Evolutionary conservation across 2,329 filamentous ascomycete genomes (phyloP).

Genomic region (Ceratocystis cacaofunesta): DNA sequence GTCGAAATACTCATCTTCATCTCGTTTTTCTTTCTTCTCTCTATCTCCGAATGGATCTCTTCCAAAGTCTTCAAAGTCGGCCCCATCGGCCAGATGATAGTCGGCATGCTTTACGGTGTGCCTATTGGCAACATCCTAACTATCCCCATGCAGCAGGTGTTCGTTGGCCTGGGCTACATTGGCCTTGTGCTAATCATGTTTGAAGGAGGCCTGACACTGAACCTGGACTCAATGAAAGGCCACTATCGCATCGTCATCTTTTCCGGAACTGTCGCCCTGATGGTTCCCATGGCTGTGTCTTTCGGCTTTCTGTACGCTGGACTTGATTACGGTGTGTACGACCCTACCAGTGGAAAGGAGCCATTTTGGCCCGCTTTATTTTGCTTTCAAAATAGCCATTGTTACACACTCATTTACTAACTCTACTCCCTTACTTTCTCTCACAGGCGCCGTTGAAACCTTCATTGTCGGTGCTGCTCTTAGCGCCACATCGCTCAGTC

Average conservation of each 20-base stretch:
- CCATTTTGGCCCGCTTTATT: neutral
- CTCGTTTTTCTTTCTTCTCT: conserved; percentile 32
- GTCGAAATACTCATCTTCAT: conserved; percentile 28
- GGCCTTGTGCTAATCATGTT: conserved; percentile 37
- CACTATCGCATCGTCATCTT: conserved; percentile 30
- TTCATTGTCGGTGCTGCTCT: conserved; percentile 23
- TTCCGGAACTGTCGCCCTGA: conserved; percentile 30
- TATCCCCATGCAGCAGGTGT: conserved; percentile 30
- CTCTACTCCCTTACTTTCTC: neutral
- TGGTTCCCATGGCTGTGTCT: conserved; percentile 32
- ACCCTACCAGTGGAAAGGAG: neutral
- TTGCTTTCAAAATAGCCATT: neutral
- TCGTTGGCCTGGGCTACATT: conserved; percentile 33
- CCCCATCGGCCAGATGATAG: conserved; percentile 32
- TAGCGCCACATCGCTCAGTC: conserved; percentile 25
- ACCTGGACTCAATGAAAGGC: conserved; percentile 31
- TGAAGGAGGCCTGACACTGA: conserved; percentile 33
- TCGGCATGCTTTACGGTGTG: conserved; percentile 32
- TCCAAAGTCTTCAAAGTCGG: conserved; percentile 29
- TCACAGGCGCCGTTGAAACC: conserved; percentile 19
- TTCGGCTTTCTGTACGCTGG: conserved; percentile 30
- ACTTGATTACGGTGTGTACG: conserved; percentile 25
- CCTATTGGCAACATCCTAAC: conserved; percentile 32
- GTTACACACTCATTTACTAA: conserved; percentile 2
- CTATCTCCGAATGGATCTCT: conserved; percentile 28